Percentiles rank a stretch among this genome's conserved stretches.
phyloP scores from a whole-genome alignment of 2,329 filamentous ascomycete species.

The Taxawa tesnikishii region DNA sequence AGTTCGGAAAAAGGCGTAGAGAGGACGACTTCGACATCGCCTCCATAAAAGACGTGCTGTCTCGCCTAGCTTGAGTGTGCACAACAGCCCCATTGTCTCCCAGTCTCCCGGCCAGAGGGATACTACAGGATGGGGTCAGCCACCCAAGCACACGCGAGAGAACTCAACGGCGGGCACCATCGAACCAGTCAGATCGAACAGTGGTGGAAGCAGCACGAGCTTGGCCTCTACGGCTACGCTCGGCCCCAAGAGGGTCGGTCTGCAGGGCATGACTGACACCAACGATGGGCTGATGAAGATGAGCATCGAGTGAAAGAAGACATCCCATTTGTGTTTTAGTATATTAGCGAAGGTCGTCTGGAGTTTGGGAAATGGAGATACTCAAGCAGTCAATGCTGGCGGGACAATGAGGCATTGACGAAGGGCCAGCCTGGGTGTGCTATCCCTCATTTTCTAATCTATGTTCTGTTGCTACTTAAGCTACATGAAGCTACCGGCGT shows the following conservation, averaged over 20 bases:
- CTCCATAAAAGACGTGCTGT: conserved; percentile 85
- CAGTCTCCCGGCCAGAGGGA: conserved; percentile 57
- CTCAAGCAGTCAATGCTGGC: no score
- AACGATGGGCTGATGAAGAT: conserved; percentile 92
- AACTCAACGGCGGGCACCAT: neutral
- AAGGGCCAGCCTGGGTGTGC: no score
- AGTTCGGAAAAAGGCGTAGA: conserved; percentile 56
- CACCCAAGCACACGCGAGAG: neutral
- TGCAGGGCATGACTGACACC: conserved; percentile 93
- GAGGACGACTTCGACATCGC: conserved; percentile 85
- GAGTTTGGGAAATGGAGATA: no score
- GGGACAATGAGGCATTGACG: no score
- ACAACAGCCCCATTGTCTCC: conserved; percentile 62
- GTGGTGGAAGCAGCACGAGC: conserved; percentile 5
- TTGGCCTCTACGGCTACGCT: conserved; percentile 3
- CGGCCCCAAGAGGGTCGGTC: conserved; percentile 49
- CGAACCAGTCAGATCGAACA: conserved; percentile 7
- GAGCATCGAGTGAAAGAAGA: conserved; percentile 76
- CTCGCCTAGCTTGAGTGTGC: conserved; percentile 78
- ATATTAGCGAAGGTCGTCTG: neutral
- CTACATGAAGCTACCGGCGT: no score
- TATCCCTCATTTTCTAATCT: no score
- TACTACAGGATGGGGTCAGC: conserved; percentile 3
- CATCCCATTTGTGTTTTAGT: neutral
- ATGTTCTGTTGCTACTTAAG: no score